A percentile compares a stretch with the other conserved stretches of the same genome.
These are phyloP conservation scores for Stephanodiscus triporus DNA, from an alignment of 108 stramenopile species.

Conservation along the genomic window DNA sequence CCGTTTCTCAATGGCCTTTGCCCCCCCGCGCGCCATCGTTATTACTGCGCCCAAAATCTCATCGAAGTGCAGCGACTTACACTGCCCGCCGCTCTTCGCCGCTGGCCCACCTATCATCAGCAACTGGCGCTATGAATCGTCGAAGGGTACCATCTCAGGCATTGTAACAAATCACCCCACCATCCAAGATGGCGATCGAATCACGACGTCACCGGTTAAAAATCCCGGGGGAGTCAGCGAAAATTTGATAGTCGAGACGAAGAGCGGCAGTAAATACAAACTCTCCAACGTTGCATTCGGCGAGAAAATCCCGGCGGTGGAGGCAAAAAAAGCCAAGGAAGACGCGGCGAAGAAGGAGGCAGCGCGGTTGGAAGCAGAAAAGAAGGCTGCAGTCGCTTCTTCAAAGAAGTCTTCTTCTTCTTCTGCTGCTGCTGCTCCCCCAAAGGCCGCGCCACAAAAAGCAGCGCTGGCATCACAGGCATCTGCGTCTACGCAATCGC, in stretches of 20 bases:
- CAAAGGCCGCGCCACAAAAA: slow-evolving; percentile 12
- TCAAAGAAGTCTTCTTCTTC: slow-evolving; percentile 6
- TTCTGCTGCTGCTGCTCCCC: not conserved
- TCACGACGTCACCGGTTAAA: slow-evolving; percentile 55
- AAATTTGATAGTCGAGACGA: slow-evolving; percentile 62
- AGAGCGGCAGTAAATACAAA: slow-evolving; percentile 77
- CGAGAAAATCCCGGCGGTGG: slow-evolving; percentile 18
- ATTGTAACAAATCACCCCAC: slow-evolving; percentile 63
- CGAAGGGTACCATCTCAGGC: slow-evolving; percentile 54
- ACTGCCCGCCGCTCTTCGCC: slow-evolving; percentile 25
- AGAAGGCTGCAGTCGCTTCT: not conserved
- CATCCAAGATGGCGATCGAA: slow-evolving; percentile 55
- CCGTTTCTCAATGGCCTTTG: not conserved
- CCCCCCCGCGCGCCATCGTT: not conserved
- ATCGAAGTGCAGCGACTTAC: slow-evolving; percentile 8
- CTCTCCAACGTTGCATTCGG: slow-evolving; percentile 48
- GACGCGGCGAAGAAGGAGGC: slow-evolving; percentile 5
- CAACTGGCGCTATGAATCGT: slow-evolving; percentile 40
- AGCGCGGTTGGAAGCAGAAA: slow-evolving; percentile 15
- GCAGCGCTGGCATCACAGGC: slow-evolving; percentile 9
- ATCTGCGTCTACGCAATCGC: slow-evolving; percentile 8
- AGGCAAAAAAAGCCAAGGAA: slow-evolving; percentile 18
- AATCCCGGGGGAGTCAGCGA: slow-evolving; percentile 24
- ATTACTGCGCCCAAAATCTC: not conserved
- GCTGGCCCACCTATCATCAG: slow-evolving; percentile 43